phyloP scores from a whole-genome alignment of 805 yeast genomes.

The Lipomyces orientalis region DNA sequence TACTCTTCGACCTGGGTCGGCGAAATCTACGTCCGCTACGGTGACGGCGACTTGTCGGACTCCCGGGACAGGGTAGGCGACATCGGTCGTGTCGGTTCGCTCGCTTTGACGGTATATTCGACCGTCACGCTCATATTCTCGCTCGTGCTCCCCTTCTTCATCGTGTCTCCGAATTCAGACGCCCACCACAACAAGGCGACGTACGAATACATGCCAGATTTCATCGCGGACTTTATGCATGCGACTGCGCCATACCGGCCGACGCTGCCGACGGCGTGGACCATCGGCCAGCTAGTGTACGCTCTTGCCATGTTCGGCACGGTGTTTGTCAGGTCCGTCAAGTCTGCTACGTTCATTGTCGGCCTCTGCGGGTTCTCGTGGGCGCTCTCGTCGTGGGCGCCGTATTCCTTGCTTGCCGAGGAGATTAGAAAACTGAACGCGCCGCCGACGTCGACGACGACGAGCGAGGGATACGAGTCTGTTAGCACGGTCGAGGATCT shows the following conservation, averaged over 20 bases:
- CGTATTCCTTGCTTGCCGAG: conserved; percentile 35
- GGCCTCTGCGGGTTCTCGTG: conserved; percentile 37
- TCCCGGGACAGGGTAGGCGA: conserved; percentile 36
- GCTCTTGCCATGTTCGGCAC: conserved; percentile 35
- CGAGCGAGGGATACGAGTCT: conserved; percentile 8
- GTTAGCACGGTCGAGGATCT: conserved; percentile 12
- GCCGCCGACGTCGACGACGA: background rate
- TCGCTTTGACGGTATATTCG: conserved; percentile 35
- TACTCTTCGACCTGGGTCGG: conserved; percentile 72
- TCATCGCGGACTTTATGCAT: conserved; percentile 21
- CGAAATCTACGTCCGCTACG: conserved; percentile 54
- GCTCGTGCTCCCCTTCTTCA: conserved; percentile 27
- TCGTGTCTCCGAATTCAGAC: conserved; percentile 33
- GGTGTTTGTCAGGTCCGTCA: conserved; percentile 31
- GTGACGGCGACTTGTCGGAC: conserved; percentile 27
- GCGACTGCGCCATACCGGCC: conserved; percentile 35
- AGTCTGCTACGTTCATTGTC: conserved; percentile 31
- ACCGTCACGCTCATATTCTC: conserved; percentile 33
- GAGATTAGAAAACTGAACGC: conserved; percentile 29
- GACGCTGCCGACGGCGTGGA: conserved; percentile 35
- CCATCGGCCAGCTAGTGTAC: conserved; percentile 27
- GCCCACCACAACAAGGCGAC: conserved; percentile 22
- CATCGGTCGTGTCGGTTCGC: conserved; percentile 36
- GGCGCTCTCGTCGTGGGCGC: conserved; percentile 38
- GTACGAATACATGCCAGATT: conserved; percentile 23